Conservation (phyloP, 2,329 filamentous ascomycete genomes). For the Cladosporium sp. region DNA sequence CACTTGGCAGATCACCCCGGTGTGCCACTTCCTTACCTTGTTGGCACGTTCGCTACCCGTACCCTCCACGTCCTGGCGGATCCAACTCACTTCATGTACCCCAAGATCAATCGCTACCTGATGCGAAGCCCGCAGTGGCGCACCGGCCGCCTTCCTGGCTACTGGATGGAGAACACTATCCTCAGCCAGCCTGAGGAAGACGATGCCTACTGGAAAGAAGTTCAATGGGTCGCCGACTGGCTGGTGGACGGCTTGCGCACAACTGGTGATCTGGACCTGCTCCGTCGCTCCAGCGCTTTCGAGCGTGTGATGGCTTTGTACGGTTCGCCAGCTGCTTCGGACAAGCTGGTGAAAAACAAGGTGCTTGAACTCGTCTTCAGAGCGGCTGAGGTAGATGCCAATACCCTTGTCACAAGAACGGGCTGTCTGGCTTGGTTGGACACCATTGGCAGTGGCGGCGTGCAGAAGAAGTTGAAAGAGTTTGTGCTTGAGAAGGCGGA, state of each 20-base stretch:
- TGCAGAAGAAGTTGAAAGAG: constrained; percentile 51
- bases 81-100: constrained; percentile 80
- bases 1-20: constrained; percentile 54
- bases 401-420: constrained; percentile 76
- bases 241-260: constrained; percentile 68
- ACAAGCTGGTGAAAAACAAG: constrained; percentile 58
- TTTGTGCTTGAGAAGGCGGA: constrained; percentile 68
- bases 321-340: constrained; percentile 64
- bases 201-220: constrained; percentile 71
- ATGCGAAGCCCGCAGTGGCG: constrained; percentile 77
- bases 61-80: constrained; percentile 71
- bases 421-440: constrained; percentile 76
- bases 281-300: constrained; percentile 62
- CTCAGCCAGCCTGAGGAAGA: constrained; percentile 73
- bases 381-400: constrained; percentile 66
- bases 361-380: constrained; percentile 65
- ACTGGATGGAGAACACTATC: constrained; percentile 70
- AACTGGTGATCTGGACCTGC: constrained; percentile 60
- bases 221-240: constrained; percentile 73
- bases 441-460: constrained; percentile 54
- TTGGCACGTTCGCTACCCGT: constrained; percentile 73
- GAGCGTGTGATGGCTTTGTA: constrained; percentile 74
- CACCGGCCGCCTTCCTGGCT: constrained; percentile 55
- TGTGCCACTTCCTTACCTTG: constrained; percentile 68
- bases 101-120: constrained; percentile 82